These are phyloP conservation scores for Beauveria brongniartii DNA, from an alignment of 2,329 filamentous ascomycete genomes.

Conservation along the genomic window DNA sequence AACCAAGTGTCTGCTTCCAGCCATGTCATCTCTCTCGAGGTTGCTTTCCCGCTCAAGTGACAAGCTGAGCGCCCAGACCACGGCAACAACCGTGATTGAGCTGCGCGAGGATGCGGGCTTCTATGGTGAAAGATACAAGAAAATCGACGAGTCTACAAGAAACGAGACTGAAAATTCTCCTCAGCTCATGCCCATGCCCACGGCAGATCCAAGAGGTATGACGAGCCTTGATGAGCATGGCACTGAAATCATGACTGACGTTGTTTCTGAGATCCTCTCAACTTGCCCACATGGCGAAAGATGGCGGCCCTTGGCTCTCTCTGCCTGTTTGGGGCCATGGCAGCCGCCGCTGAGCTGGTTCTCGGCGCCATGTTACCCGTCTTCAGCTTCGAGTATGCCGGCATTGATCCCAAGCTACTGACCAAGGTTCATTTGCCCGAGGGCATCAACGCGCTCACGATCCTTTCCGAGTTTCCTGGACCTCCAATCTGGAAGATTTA, in stretches of 20 bases:
- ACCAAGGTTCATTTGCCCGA: conserved; percentile 18
- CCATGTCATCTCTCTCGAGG: not conserved
- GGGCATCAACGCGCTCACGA: conserved; percentile 21
- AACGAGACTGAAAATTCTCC: no score
- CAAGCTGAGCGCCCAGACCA: not conserved
- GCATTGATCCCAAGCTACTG: conserved; percentile 23
- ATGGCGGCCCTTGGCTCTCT: not conserved
- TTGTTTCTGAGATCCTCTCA: not conserved
- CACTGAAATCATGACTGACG: not conserved
- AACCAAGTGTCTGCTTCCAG: not conserved
- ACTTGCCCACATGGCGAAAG: conserved; percentile 2
- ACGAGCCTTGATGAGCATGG: no score
- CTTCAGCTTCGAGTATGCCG: conserved; percentile 27
- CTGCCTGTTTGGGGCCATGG: conserved; percentile 25
- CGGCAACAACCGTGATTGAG: not conserved
- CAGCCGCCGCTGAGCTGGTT: conserved; percentile 14
- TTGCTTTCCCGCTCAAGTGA: not conserved
- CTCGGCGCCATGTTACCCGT: conserved; percentile 25
- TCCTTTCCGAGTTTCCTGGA: conserved; percentile 22
- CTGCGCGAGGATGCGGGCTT: not conserved
- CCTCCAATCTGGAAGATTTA: conserved; percentile 24
- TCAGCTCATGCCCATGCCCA: conserved; percentile 6
- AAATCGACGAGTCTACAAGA: not conserved
- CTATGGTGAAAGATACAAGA: not conserved
- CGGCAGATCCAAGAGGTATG: conserved; percentile 8